phyloP scores from a whole-genome alignment of 73 alveolate genomes.

The Paramecium caudatum region DNA sequence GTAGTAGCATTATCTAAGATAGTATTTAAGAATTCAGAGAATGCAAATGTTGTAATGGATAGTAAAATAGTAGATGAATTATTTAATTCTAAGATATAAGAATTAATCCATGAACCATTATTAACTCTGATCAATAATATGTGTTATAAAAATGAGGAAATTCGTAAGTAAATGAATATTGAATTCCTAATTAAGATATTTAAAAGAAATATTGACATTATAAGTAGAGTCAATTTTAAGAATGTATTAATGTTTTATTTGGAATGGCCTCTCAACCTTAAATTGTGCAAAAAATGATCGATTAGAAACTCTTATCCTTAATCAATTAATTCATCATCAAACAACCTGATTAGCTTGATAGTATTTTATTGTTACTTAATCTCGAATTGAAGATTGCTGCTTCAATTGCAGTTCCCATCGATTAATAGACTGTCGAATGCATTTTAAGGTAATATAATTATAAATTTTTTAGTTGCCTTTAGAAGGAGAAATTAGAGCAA shows the following conservation, averaged over 20 bases:
- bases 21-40: slow-evolving; percentile 14
- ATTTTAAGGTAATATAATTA: slow-evolving; percentile 16
- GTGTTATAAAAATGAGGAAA: slow-evolving; percentile 55
- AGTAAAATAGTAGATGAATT: background rate
- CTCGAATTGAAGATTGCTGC: slow-evolving; percentile 20
- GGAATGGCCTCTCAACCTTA: background rate
- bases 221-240: background rate
- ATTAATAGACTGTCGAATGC: background rate
- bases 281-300: slow-evolving; percentile 39
- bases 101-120: background rate
- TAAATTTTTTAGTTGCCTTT: background rate
- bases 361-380: background rate
- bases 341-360: background rate
- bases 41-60: slow-evolving; percentile 1
- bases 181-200: background rate
- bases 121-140: background rate
- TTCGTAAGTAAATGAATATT: background rate
- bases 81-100: background rate
- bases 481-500: background rate
- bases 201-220: background rate
- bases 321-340: background rate
- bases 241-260: slow-evolving; percentile 16
- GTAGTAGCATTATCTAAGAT: background rate
- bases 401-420: slow-evolving; percentile 4
- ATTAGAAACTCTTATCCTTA: background rate